Base-by-base conservation (phyloP, 1,284 basidiomycete genomes). In the Cerrena zonata region DNA sequence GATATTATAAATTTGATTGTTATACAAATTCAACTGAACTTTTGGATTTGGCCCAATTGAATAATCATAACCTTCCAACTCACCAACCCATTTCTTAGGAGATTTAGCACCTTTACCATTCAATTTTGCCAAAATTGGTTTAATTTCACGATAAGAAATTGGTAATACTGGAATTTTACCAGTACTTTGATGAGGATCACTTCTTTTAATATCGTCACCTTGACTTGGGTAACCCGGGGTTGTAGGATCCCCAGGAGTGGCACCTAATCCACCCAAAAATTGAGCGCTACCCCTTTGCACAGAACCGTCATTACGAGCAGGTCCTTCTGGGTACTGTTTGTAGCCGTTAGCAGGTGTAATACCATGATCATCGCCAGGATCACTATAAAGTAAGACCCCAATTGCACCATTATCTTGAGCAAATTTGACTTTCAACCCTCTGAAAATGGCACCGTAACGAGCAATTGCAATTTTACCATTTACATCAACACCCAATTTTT, bases 191-290 rank as follows among this genome's bases (percentile, higher is more conserved):
- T n/a, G n/a, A n/a, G n/a, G n/a, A n/a, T n/a, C n/a, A n/a, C n/a
- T n/a, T n/a, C n/a, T n/a, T n/a, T n/a, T n/a, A n/a, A n/a, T n/a
- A n/a, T n/a, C n/a, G n/a, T n/a, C n/a, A n/a, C n/a, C n/a, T n/a
- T n/a, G n/a, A n/a, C n/a, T n/a, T n/a, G 94, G 94, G 57, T 80
- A 76, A n/a, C 89, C 90, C 1, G 94, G 94, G 1, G 94, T 96
- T 0, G 82, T 81, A 2, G 89, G 88, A 63, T 93, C 90, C n/a
- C 84, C 84, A 5, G 92, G 91, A 65, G 94, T 94, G 24, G 74
- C 66, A n/a, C n/a, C n/a, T n/a, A n/a, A n/a, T n/a, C n/a, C n/a
- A 7, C 84, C 84, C 30, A 94, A 63, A 65, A 80, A 94, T 63
- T 91, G 87, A 0, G 91, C 91, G 36, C 82, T 86, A 21, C 94